Evolutionary conservation across 805 yeast genomes (phyloP).

Genomic region (Kuraishia piskuri): DNA sequence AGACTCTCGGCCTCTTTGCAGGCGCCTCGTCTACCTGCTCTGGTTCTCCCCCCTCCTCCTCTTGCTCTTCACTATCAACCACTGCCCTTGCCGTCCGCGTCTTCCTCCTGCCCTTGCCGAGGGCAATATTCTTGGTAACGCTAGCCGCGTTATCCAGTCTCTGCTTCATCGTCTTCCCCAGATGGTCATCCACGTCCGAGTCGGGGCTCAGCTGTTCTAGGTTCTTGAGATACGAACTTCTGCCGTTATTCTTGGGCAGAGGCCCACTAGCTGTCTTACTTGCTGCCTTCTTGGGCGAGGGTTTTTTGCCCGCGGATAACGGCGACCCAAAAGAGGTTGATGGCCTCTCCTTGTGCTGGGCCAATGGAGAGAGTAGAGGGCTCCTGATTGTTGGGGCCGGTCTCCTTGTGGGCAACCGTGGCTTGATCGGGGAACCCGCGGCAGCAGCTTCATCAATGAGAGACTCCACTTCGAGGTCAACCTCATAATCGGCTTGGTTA

Average conservation of each 20-base stretch:
- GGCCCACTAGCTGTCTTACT: background rate
- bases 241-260: background rate
- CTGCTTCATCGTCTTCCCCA: slow-evolving; percentile 1
- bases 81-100: too few species aligned
- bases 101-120: slow-evolving; percentile 13
- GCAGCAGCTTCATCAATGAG: background rate
- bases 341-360: slow-evolving; percentile 1
- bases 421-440: background rate
- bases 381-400: background rate
- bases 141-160: slow-evolving; percentile 8
- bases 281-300: background rate
- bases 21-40: slow-evolving; percentile 14
- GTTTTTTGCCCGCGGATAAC: too few species aligned
- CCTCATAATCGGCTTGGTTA: background rate
- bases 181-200: slow-evolving; percentile 6
- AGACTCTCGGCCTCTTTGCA: slow-evolving; percentile 11
- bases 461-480: background rate
- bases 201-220: slow-evolving; percentile 10
- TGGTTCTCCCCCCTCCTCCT: slow-evolving; percentile 7
- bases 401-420: background rate
- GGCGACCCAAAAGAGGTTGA: too few species aligned
- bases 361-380: slow-evolving; percentile 2
- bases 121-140: slow-evolving; percentile 26
- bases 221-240: slow-evolving; percentile 4
- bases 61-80: slow-evolving; percentile 1